Percentiles rank a stretch among this genome's conserved stretches.
Conservation (phyloP, 2,329 filamentous ascomycete genomes). For the Teratosphaeria pseudoeucalypti region DNA sequence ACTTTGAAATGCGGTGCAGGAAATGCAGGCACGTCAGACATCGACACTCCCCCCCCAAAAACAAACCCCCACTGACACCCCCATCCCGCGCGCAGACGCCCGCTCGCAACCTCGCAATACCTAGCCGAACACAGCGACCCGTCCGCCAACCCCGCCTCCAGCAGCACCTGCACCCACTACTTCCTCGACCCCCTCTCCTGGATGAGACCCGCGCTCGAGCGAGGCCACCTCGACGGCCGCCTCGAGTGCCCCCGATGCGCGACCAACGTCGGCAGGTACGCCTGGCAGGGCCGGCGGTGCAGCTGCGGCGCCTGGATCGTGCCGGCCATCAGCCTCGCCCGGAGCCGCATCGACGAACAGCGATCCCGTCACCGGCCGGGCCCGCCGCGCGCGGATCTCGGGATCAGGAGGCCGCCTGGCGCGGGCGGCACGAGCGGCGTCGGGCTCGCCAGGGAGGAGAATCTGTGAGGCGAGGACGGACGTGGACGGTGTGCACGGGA, state of each 20-base stretch:
- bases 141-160: constrained; percentile 5
- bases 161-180: constrained; percentile 62
- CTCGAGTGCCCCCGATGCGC: constrained; percentile 79
- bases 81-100: constrained; percentile 35
- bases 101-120: constrained; percentile 55
- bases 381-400: constrained; percentile 12
- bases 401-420: constrained; percentile 25
- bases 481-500: too few species aligned
- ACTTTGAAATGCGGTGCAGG: constrained; percentile 69
- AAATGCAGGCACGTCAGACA: constrained; percentile 61
- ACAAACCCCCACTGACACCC: too few species aligned
- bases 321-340: constrained; percentile 78
- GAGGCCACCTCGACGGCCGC: constrained; percentile 72
- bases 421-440: background rate
- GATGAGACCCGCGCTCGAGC: constrained; percentile 83
- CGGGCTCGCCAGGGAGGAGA: constrained; percentile 2
- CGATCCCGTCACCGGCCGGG: constrained; percentile 13
- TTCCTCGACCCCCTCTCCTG: constrained; percentile 89
- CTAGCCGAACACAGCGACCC: constrained; percentile 50
- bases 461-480: constrained; percentile 5
- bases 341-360: constrained; percentile 68
- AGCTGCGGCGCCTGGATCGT: constrained; percentile 85
- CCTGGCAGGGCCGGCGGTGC: constrained; percentile 92
- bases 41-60: too few species aligned
- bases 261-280: constrained; percentile 80